phyloP scores from a whole-genome alignment of 257 asterid species.

The Capsicum rhomboideum region DNA sequence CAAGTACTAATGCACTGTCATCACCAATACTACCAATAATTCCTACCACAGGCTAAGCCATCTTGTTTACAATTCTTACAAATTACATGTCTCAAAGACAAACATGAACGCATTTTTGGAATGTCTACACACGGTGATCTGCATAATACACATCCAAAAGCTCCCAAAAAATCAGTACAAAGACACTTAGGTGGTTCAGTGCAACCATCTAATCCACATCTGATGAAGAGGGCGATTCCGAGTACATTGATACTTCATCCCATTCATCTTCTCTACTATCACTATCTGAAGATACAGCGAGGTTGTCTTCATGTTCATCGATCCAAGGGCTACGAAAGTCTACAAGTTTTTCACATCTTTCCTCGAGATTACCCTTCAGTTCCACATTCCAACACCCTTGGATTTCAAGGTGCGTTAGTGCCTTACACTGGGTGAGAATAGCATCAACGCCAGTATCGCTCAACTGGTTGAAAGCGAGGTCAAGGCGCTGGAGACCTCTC shows the following conservation, averaged over 20 bases:
- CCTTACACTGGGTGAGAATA: slow-evolving; percentile 10
- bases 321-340: background rate
- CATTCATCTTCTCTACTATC: background rate
- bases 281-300: background rate
- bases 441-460: background rate
- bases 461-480: background rate
- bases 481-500: slow-evolving; percentile 8
- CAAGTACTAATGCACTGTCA: background rate
- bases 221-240: background rate
- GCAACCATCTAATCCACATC: background rate
- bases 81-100: background rate
- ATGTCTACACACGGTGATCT: background rate
- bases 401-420: slow-evolving; percentile 2
- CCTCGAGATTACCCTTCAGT: slow-evolving; percentile 11
- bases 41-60: too few species aligned
- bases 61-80: background rate
- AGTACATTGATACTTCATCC: background rate
- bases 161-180: background rate
- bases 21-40: background rate
- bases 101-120: background rate
- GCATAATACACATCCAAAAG: background rate
- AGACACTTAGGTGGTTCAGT: background rate
- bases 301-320: background rate
- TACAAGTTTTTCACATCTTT: background rate
- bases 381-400: slow-evolving; percentile 8